phyloP scores from a whole-genome alignment of 192 early-diverging fungal genomes.

The Gamsiella multidivaricata region DNA sequence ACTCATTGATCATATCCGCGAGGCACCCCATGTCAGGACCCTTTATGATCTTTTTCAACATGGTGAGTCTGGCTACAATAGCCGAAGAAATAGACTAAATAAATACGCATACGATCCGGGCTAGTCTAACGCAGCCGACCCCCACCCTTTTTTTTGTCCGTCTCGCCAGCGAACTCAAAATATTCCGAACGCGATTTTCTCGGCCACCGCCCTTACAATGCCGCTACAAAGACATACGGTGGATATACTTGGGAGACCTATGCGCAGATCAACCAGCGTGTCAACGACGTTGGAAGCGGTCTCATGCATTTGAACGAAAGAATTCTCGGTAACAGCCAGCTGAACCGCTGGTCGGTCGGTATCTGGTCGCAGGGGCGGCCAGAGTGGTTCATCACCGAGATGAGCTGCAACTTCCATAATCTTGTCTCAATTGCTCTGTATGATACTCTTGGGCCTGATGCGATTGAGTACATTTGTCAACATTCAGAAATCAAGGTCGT shows the following conservation, averaged over 20 bases:
- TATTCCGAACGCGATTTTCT: conserved; percentile 66
- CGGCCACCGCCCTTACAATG: conserved; percentile 67
- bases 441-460: conserved; percentile 88
- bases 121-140: too few species aligned
- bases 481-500: conserved; percentile 80
- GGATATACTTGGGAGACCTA: conserved; percentile 78
- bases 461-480: conserved; percentile 84
- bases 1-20: conserved; percentile 7
- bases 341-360: conserved; percentile 63
- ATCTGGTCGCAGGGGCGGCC: conserved; percentile 72
- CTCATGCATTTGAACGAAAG: conserved; percentile 66
- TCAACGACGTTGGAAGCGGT: conserved; percentile 73
- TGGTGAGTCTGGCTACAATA: too few species aligned
- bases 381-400: conserved; percentile 73
- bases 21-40: conserved; percentile 31
- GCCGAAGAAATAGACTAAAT: too few species aligned
- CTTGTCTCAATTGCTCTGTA: conserved; percentile 81
- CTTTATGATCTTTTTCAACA: conserved; percentile 50
- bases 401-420: conserved; percentile 68
- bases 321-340: conserved; percentile 23
- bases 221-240: conserved; percentile 64
- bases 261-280: conserved; percentile 62
- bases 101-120: too few species aligned
- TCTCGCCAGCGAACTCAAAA: conserved; percentile 57
- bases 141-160: neutral